Evolutionary conservation across 1,139 yeast species (phyloP), one percentile per base, ranked within the genome.

Genomic region (Sugiyamaella paludigena): DNA sequence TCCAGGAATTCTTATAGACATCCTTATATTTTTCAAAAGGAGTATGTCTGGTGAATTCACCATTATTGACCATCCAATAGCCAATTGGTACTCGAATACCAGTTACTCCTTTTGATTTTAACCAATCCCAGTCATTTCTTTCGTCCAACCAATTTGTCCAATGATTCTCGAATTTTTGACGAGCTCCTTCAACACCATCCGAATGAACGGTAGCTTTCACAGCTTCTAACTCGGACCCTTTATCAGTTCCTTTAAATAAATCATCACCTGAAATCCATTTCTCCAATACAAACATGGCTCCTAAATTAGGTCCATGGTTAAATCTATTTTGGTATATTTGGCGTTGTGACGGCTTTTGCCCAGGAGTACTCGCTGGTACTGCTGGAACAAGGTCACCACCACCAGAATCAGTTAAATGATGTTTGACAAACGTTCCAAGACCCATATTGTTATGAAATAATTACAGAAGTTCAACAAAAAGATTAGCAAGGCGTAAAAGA

Each of bases 11-110:
- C 30, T 61, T 57, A 64, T 92, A 92, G 2, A 87, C 87, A 0
- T 63, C 64, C 3, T 74, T 68, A 43, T 77, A 71, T 31, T 72
- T 66, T 12, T 70, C 80, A 64, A 87, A 92, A 28, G 82, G 80
- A 7, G 95, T 84, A 10, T 75, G 79, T 15, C 68, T 65, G 28
- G 85, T 69, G 62, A 73, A 84, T 11, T 60, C 58, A 1, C 87
- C 87, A n/a, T 83, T 83, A 43, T 73, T 78, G 9, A 89, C 79
- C 51, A 80, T 83, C 96, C 96, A 92, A 67, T 86, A 92, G 0
- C 98, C 98, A 57, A 92, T 69, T 4, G 98, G 98, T 7, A 91
- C 75, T 58, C 98, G 75, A 7, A 92, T 77, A 0, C 89, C 77
- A 13, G 87, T 88, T 15, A 87, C 87, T 7, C 84, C 84, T 43